Evolutionary conservation across 768 basidiomycete species (phyloP).

Genomic region (Phylloporus sp.): DNA sequence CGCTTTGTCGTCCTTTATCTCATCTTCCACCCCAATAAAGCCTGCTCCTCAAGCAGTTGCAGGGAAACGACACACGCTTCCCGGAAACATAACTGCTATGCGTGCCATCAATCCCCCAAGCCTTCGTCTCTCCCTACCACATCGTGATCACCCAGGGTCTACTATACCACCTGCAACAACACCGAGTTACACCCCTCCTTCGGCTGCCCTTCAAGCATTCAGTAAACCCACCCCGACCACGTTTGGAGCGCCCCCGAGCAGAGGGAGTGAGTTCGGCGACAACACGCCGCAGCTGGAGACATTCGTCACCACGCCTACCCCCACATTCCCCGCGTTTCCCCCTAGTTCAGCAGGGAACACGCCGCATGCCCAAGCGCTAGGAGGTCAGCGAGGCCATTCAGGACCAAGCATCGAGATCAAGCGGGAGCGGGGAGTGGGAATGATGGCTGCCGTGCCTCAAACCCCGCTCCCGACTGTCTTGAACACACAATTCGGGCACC

Average conservation of each 20-base stretch:
- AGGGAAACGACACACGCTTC: constrained; percentile 57
- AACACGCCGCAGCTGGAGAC: constrained; percentile 11
- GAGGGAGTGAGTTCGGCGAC: constrained; percentile 5
- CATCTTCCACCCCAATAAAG: constrained; percentile 25
- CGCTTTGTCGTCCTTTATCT: constrained; percentile 19
- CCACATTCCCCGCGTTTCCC: constrained; percentile 71
- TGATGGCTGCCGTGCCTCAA: constrained; percentile 35
- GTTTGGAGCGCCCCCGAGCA: constrained; percentile 31
- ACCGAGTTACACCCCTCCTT: constrained; percentile 32
- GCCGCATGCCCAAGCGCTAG: constrained; percentile 53
- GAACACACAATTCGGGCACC: constrained; percentile 37
- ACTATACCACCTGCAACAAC: constrained; percentile 3
- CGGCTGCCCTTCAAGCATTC: constrained; percentile 32
- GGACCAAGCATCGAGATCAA: constrained; percentile 65
- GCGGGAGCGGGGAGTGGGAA: constrained; percentile 48
- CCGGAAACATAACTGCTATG: constrained; percentile 32
- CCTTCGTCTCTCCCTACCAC: constrained; percentile 24
- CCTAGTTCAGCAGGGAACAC: constrained; percentile 41
- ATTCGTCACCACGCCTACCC: constrained; percentile 48
- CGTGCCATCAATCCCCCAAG: constrained; percentile 24
- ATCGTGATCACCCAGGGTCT: constrained; percentile 26
- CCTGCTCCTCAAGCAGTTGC: constrained; percentile 38
- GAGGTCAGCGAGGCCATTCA: constrained; percentile 44
- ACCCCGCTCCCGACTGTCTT: constrained; percentile 56
- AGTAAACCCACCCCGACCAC: constrained; percentile 27